Conservation (phyloP, 129 eudicot species). For the Saposhnikovia divaricata region DNA sequence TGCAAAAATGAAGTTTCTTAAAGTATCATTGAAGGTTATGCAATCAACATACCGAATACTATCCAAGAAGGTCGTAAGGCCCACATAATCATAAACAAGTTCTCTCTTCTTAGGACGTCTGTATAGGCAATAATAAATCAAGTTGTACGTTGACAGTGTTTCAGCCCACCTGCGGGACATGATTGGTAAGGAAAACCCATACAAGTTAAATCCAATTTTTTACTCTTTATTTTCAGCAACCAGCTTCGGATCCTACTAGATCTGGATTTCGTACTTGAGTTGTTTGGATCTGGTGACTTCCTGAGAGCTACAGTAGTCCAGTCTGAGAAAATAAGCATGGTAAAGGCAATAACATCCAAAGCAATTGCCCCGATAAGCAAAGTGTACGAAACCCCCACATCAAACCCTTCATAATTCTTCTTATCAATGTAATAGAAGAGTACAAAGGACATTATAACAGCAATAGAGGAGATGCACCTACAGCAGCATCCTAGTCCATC, state of each 20-base stretch:
- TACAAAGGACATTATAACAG: neutral
- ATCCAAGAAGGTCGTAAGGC: slow-evolving; percentile 26
- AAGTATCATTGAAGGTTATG: neutral
- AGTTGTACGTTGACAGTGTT: slow-evolving; percentile 27
- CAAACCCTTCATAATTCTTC: neutral
- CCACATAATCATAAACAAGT: slow-evolving; percentile 9
- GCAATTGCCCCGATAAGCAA: slow-evolving; percentile 44
- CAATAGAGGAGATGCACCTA: too few relatives aligned
- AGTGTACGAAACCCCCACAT: slow-evolving; percentile 35
- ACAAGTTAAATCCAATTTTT: neutral
- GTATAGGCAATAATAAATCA: slow-evolving; percentile 30
- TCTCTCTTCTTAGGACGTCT: slow-evolving; percentile 1
- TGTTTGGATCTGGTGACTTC: slow-evolving; percentile 16
- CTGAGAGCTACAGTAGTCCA: slow-evolving; percentile 28
- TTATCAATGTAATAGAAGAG: slow-evolving; percentile 24
- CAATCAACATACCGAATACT: slow-evolving; percentile 16
- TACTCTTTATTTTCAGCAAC: neutral
- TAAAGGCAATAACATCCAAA: slow-evolving; percentile 32
- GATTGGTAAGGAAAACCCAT: neutral
- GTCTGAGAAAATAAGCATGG: slow-evolving; percentile 50
- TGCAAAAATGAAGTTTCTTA: slow-evolving; percentile 31
- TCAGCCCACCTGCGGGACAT: slow-evolving; percentile 38
- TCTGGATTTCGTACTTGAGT: neutral
- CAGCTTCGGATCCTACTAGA: slow-evolving; percentile 1
- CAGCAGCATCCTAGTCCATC: too few relatives aligned